Evolutionary conservation across 2,329 filamentous ascomycete species (phyloP).

Genomic region (Clonostachys rhizophaga): DNA sequence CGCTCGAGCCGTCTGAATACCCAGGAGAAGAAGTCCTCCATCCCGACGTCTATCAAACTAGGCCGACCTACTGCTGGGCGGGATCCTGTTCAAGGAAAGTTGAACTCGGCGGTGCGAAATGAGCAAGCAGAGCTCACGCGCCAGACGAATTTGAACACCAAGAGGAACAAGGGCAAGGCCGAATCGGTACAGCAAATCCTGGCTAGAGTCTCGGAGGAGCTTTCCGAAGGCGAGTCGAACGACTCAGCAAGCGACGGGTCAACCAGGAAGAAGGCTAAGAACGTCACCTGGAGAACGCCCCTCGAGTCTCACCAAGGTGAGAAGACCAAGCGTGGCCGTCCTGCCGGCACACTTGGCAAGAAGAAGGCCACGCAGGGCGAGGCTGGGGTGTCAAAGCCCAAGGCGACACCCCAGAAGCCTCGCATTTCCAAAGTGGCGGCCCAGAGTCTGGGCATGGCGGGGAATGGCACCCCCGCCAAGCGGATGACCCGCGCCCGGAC

Average conservation of each 20-base stretch:
- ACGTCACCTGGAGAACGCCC: slow-evolving; percentile 26
- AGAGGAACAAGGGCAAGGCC: slow-evolving; percentile 24
- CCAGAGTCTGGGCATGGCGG: slow-evolving; percentile 22
- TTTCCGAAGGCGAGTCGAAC: slow-evolving; percentile 10
- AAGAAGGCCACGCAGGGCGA: slow-evolving; percentile 2
- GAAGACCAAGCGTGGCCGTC: slow-evolving; percentile 12
- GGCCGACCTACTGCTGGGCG: slow-evolving; percentile 14
- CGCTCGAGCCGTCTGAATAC: slow-evolving; percentile 25
- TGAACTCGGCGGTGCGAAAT: slow-evolving; percentile 16
- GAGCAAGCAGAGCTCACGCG: slow-evolving; percentile 23
- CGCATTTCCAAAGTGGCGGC: slow-evolving; percentile 16
- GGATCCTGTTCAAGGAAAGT: slow-evolving; percentile 11
- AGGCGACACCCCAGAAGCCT: slow-evolving; percentile 13
- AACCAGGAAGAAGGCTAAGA: slow-evolving; percentile 14
- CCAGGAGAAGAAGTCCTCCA: slow-evolving; percentile 20
- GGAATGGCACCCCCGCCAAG: slow-evolving; percentile 26
- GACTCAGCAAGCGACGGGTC: slow-evolving; percentile 6
- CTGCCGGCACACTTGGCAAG: slow-evolving; percentile 3
- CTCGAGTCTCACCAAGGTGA: slow-evolving; percentile 13
- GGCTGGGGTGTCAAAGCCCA: slow-evolving; percentile 17
- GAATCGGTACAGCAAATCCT: slow-evolving; percentile 26
- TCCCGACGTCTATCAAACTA: slow-evolving; percentile 25
- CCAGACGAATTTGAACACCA: slow-evolving; percentile 26
- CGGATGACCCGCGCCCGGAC: slow-evolving; percentile 1
- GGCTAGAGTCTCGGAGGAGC: slow-evolving; percentile 16